Evolutionary conservation across 352 stramenopile genomes (phyloP).

Genomic region (Phytopythium oedochilum): DNA sequence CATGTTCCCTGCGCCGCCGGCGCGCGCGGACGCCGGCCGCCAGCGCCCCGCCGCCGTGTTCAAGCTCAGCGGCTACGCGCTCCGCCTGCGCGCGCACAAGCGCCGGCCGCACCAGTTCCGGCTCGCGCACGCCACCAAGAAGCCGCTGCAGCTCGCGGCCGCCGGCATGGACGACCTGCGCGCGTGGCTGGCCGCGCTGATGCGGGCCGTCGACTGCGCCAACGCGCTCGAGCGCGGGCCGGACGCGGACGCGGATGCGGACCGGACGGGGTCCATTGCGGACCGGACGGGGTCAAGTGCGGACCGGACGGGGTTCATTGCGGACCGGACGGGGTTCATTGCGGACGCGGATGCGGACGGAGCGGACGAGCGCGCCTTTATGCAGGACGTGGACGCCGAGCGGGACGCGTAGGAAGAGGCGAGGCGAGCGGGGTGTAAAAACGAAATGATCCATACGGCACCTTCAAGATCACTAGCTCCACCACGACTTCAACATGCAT

Average conservation of each 20-base stretch:
- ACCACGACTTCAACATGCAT: not conserved
- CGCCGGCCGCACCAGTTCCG: constrained; percentile 60
- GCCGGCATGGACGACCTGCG: constrained; percentile 67
- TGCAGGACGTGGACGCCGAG: not conserved
- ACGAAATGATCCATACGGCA: too few relatives aligned
- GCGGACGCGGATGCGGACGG: constrained; percentile 4
- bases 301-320: not conserved
- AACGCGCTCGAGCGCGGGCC: constrained; percentile 50
- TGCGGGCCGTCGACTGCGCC: constrained; percentile 54
- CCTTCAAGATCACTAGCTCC: too few relatives aligned
- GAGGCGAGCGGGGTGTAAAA: not conserved
- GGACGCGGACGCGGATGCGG: constrained; percentile 11
- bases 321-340: not conserved
- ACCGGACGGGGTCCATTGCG: not conserved
- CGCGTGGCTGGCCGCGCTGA: constrained; percentile 53
- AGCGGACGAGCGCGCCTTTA: constrained; percentile 4
- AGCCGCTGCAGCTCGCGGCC: constrained; percentile 50
- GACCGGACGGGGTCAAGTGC: not conserved
- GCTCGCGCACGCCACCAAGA: constrained; percentile 50
- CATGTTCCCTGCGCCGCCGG: constrained; percentile 49
- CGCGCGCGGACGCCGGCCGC: constrained; percentile 27
- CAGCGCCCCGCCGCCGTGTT: constrained; percentile 50
- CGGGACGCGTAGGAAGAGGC: not conserved
- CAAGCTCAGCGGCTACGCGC: constrained; percentile 63
- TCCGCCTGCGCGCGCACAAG: constrained; percentile 63